Conservation (phyloP, 2,329 filamentous ascomycete species). For the Xylaria multiplex region DNA sequence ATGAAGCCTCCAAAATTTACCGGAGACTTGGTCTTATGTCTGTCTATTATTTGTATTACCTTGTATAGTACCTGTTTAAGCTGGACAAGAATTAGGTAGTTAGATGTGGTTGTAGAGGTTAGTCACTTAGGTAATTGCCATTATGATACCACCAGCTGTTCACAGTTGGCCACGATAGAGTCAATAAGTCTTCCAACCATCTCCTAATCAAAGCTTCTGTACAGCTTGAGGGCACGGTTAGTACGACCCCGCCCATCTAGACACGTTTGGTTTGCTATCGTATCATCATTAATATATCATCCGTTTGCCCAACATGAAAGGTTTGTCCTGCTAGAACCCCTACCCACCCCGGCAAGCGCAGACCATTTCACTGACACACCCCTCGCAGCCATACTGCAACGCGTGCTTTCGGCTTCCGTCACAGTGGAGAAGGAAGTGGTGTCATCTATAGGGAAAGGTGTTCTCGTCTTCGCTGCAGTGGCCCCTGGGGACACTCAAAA, state of each 20-base stretch:
- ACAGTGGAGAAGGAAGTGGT: slow-evolving; percentile 91
- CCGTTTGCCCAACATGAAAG: slow-evolving; percentile 50
- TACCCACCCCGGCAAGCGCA: slow-evolving; percentile 25
- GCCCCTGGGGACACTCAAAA: slow-evolving; percentile 90
- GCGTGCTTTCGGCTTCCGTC: slow-evolving; percentile 94
- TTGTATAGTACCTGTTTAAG: too few relatives aligned
- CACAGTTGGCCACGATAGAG: neutral
- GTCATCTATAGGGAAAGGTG: slow-evolving; percentile 88
- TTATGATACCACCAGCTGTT: neutral
- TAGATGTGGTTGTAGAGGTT: neutral
- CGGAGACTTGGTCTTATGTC: too few relatives aligned
- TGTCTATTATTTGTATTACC: too few relatives aligned
- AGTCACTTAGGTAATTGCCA: too few relatives aligned
- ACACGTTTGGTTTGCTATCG: neutral
- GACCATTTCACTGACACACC: slow-evolving; percentile 31
- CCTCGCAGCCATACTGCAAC: slow-evolving; percentile 82
- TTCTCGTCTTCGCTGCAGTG: slow-evolving; percentile 91
- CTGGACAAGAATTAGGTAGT: too few relatives aligned
- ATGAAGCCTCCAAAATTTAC: too few relatives aligned
- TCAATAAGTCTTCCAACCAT: neutral
- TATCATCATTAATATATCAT: neutral
- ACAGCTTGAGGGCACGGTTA: too few relatives aligned
- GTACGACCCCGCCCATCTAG: neutral
- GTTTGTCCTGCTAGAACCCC: slow-evolving; percentile 41
- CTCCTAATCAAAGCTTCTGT: too few relatives aligned